phyloP scores from a whole-genome alignment of 2,329 filamentous ascomycete genomes.

The Ophiostoma sp. region DNA sequence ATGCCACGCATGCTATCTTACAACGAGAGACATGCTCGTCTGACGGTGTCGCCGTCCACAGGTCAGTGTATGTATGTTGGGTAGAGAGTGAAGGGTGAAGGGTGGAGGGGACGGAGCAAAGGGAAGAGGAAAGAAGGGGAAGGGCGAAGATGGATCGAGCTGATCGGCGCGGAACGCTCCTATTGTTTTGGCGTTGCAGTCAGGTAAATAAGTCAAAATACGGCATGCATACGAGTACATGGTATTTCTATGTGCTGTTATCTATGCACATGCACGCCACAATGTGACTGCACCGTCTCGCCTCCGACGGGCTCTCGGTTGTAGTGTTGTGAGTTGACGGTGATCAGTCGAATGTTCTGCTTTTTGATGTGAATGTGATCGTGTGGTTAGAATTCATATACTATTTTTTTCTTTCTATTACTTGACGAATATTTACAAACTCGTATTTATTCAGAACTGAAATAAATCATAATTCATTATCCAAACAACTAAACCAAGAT shows the following conservation, averaged over 20 bases:
- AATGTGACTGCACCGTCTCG: slow-evolving; percentile 10
- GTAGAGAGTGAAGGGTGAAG: neutral
- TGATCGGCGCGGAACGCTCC: neutral
- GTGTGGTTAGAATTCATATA: too few relatives aligned
- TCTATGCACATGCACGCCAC: slow-evolving; percentile 9
- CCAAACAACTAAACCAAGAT: too few relatives aligned
- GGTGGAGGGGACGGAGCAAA: neutral
- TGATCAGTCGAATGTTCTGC: too few relatives aligned
- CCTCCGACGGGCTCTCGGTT: slow-evolving; percentile 11
- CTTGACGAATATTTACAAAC: too few relatives aligned
- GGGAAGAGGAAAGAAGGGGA: neutral
- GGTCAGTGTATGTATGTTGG: neutral
- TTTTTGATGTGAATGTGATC: neutral
- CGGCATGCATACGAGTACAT: neutral
- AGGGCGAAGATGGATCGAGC: neutral
- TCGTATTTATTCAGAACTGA: too few relatives aligned
- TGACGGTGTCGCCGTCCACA: neutral
- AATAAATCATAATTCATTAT: too few relatives aligned
- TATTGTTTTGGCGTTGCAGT: neutral
- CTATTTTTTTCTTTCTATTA: too few relatives aligned
- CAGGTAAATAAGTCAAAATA: too few relatives aligned
- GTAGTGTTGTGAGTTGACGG: neutral
- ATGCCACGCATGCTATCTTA: neutral
- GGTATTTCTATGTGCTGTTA: neutral
- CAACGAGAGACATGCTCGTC: too few relatives aligned